Evolutionary conservation across 1,284 basidiomycete genomes (phyloP), one percentile per base, ranked within the genome.

Genomic region (Ustilago lituana): DNA sequence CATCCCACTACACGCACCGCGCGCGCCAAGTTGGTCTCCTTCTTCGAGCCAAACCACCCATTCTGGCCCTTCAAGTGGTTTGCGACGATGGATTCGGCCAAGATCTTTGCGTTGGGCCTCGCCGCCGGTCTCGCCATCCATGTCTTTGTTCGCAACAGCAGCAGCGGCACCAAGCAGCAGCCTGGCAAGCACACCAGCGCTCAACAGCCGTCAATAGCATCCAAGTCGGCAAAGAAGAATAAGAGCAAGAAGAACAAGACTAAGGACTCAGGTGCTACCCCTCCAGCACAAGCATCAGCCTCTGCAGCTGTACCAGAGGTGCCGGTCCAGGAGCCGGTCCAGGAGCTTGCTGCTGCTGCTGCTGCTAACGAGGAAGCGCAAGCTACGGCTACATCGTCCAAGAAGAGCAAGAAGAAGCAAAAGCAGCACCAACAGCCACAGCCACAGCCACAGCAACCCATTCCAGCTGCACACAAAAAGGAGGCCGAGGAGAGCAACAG

Each of bases 41-140:
- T n/a, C n/a, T n/a, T n/a, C n/a, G n/a, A n/a, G n/a, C n/a, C n/a
- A n/a, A n/a, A n/a, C n/a, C n/a, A n/a, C n/a, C n/a, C n/a, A n/a
- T n/a, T n/a, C n/a, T n/a, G n/a, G n/a, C n/a, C n/a, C n/a, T n/a
- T n/a, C n/a, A n/a, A n/a, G n/a, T n/a, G n/a, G 20, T 12, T 10
- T 4, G 20, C 38, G 15, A 52, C 5, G 15, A 69, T 69, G 66
- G 66, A 69, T 29, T 69, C 66, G 44, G 60, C 60, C 29, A 69
- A 69, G 60, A 69, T 69, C 55, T 69, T 69, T 37, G 66, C 66
- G 11, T 24, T 64, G 4, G 66, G 66, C 29, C 53, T 69, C 1
- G 53, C 66, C 2, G 66, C 66, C 19, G 66, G 66, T 19, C 48
- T 69, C 5, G 55, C 66, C 12, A 52, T 69, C 40, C 60, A 63